Evolutionary conservation across 2,329 filamentous ascomycete genomes (phyloP), one percentile per base, ranked within the genome.

Genomic region (Penicillium sp.): DNA sequence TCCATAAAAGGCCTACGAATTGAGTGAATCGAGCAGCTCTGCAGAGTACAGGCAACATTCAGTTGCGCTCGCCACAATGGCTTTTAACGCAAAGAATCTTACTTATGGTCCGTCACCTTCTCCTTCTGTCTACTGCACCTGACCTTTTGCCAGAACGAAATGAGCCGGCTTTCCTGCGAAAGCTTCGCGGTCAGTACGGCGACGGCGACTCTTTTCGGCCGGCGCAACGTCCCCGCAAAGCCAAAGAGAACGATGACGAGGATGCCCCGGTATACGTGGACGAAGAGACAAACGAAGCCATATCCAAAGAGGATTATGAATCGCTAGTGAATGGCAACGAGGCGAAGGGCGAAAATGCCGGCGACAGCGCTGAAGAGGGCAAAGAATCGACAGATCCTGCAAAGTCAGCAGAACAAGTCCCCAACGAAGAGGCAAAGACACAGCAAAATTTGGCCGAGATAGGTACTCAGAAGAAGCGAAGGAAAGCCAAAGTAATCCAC

Each of bases 261-360:
- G 75, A 77, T 43, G 73, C 66, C 9, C 75, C 75, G 40, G 75
- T 72, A 43, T 77, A 77, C 55, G 68, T 77, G 46, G 69, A 75
- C 28, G 75, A 75, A 62, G 70, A 71, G 28, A 76, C 71, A 59
- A 74, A 76, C 47, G 72, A 76, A 56, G 68, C 72, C 24, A 70
- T 77, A 42, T 72, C 74, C 16, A 77, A 75, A 59, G 72, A 74
- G 56, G 70, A 76, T 54, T 77, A 75, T 52, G 67, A 74, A 47
- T 67, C 68, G n/a, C 59, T 77, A 52, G 61, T 76, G 8, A 63
- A 64, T n/a, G 61, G 63, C 7, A 52, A 58, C 7, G 43, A 54
- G 18, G 48, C 61, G 5, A 47, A 59, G n/a, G 58, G 60, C 35
- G 62, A 63, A 16, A 21, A 30, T 38, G 23, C 59, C 21, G 57